A percentile compares a stretch with the other conserved stretches of the same genome.
Evolutionary conservation across 257 asterid species (phyloP).

Genomic region (Lavandula angustifolia): DNA sequence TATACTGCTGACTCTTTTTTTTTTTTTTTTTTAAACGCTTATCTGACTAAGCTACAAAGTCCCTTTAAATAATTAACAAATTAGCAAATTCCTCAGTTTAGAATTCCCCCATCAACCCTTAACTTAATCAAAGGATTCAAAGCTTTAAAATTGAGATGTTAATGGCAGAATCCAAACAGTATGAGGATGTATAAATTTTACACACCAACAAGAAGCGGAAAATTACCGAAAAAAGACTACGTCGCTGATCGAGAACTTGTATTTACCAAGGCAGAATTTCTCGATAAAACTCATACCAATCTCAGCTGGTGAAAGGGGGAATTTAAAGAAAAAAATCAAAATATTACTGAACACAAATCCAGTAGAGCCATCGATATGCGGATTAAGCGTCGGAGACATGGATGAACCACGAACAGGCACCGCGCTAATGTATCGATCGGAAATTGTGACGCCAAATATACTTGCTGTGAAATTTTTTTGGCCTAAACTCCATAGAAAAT

Average conservation of each 20-base stretch:
- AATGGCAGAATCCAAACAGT: conserved; percentile 6
- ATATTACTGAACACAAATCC: conserved; percentile 51
- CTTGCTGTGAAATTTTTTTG: conserved; percentile 59
- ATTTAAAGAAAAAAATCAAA: background rate
- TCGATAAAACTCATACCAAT: conserved; percentile 43
- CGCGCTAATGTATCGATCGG: conserved; percentile 72
- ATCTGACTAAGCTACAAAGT: no score
- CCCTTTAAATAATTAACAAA: background rate
- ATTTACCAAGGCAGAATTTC: conserved; percentile 73
- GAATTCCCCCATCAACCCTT: no score
- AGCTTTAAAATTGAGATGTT: no score
- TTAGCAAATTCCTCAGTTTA: no score
- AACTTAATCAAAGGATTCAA: conserved; percentile 6
- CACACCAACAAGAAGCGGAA: conserved; percentile 1
- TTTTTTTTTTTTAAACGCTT: no score
- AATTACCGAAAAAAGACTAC: conserved; percentile 75
- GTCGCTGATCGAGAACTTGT: conserved; percentile 80
- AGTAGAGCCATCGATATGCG: conserved; percentile 35
- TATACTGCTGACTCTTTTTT: no score
- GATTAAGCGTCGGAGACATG: conserved; percentile 88
- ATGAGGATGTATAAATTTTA: background rate
- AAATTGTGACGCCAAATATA: conserved; percentile 65
- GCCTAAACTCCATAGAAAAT: conserved; percentile 46
- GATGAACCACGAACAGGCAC: conserved; percentile 76
- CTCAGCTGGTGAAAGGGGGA: background rate